phyloP scores from a whole-genome alignment of 2,329 filamentous ascomycete genomes.

The Diaporthe velutina region DNA sequence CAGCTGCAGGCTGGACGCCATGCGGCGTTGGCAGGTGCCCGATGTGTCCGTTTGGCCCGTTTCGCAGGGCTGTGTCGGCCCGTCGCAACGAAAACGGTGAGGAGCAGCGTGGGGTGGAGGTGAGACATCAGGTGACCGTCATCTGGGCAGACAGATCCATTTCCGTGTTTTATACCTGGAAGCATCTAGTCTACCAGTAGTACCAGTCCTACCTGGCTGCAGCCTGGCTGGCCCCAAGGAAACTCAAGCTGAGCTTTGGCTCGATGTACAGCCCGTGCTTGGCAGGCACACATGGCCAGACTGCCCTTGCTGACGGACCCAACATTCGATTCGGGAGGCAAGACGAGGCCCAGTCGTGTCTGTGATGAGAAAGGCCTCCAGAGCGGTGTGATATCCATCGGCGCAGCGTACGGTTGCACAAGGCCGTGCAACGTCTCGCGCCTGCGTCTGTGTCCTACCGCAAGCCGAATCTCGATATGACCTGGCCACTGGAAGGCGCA shows the following conservation, averaged over 20 bases:
- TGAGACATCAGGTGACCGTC: slow-evolving; percentile 14
- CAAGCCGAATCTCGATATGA: background rate
- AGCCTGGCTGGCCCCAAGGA: no score
- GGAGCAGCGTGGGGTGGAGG: background rate
- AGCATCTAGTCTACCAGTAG: slow-evolving; percentile 1
- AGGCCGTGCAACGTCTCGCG: slow-evolving; percentile 11
- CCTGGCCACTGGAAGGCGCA: background rate
- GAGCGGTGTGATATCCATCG: background rate
- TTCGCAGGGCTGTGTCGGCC: slow-evolving; percentile 1
- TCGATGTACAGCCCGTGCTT: background rate
- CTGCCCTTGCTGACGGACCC: background rate
- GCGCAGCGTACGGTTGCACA: background rate
- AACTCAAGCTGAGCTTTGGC: background rate
- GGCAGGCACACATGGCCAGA: background rate
- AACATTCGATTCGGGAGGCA: background rate
- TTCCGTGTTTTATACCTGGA: background rate
- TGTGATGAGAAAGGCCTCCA: background rate
- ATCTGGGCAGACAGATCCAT: background rate
- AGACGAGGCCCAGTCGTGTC: background rate
- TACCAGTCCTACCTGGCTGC: background rate
- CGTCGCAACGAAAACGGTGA: background rate
- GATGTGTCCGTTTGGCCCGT: background rate
- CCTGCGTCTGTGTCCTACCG: slow-evolving; percentile 2
- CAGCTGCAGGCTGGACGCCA: background rate
- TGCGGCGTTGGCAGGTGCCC: background rate